Conservation (phyloP, 2,329 filamentous ascomycete species). For the Blastomyces percursus region DNA sequence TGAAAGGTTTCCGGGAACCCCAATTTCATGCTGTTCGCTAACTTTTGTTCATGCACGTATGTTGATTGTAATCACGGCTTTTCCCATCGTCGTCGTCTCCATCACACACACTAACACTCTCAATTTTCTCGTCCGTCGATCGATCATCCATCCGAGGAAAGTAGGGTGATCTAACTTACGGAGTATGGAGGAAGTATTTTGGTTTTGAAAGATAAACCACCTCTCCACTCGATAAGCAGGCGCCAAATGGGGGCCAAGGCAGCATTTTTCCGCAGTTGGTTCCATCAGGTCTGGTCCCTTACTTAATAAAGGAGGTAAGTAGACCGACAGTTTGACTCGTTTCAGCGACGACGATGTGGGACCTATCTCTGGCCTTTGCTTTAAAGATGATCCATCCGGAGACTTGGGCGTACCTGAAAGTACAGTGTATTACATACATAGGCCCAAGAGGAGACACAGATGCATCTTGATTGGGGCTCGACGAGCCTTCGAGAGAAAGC, state of each 20-base stretch:
- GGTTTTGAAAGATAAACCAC: not conserved
- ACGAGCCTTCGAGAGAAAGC: not conserved
- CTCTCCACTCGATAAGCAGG: not conserved
- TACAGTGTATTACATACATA: too few relatives aligned
- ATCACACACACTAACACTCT: not conserved
- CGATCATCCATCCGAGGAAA: not conserved
- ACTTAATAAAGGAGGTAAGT: not conserved
- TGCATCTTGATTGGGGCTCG: not conserved
- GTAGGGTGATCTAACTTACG: not conserved
- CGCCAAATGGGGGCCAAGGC: not conserved
- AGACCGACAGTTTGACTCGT: conserved; percentile 2
- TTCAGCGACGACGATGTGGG: not conserved
- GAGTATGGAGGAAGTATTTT: not conserved
- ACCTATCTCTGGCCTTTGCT: not conserved
- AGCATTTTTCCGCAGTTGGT: not conserved
- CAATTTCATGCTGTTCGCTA: not conserved
- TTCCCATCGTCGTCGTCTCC: not conserved
- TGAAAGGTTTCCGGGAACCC: not conserved
- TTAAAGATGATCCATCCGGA: not conserved
- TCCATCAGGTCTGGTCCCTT: not conserved
- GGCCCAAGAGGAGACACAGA: not conserved
- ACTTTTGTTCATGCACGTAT: not conserved
- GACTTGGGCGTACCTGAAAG: not conserved
- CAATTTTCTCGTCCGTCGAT: not conserved
- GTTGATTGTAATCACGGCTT: not conserved